Conservation (phyloP, 768 basidiomycete genomes). For the Suillus ampliporus region DNA sequence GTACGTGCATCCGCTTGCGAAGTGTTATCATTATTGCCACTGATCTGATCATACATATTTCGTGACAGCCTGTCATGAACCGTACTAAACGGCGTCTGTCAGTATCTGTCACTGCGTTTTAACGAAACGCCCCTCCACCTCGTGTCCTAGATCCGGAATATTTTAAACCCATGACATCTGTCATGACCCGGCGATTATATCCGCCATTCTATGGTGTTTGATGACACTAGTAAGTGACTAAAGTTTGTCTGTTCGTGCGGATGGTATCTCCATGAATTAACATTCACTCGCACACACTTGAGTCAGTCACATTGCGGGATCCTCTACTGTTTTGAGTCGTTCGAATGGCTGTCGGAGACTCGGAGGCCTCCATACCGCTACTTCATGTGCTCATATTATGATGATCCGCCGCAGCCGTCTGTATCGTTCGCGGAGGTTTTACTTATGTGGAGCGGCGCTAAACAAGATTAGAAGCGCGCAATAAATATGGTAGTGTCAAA, state of each 20-base stretch:
- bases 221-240: background rate
- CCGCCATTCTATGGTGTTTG: background rate
- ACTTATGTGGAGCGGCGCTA: no score
- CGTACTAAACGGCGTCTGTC: background rate
- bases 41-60: background rate
- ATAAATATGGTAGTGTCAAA: background rate
- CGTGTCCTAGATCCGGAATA: no score
- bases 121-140: background rate
- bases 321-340: background rate
- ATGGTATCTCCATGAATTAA: background rate
- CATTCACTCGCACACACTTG: background rate
- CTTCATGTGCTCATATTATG: background rate
- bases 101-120: no score
- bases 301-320: background rate
- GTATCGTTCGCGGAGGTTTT: background rate
- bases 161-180: background rate
- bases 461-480: no score
- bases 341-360: background rate
- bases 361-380: background rate
- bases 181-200: background rate
- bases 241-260: background rate
- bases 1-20: background rate
- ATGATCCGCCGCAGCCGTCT: background rate
- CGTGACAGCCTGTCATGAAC: background rate
- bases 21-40: background rate